Percentiles rank a stretch among this genome's conserved stretches.
Evolutionary conservation across 2,329 filamentous ascomycete species (phyloP).

Genomic region (Zasmidium angulare): DNA sequence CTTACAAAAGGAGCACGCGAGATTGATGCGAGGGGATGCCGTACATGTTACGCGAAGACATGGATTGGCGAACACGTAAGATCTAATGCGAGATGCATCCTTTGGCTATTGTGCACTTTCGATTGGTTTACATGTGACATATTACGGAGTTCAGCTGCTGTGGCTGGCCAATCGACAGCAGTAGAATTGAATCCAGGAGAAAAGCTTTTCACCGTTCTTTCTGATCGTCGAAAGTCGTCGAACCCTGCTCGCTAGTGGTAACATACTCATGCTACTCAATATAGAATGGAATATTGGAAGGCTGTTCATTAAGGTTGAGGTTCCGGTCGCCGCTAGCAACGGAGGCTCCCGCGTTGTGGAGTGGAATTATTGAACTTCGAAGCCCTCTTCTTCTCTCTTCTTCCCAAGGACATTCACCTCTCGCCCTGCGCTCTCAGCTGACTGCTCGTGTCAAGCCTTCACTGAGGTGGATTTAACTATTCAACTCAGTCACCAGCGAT

Average conservation of each 20-base stretch:
- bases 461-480: slow-evolving; percentile 38
- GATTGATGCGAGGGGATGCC: too few relatives aligned
- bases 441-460: slow-evolving; percentile 20
- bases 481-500: slow-evolving; percentile 32
- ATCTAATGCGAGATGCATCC: neutral
- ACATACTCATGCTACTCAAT: too few relatives aligned
- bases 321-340: neutral
- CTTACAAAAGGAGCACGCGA: neutral
- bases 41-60: too few relatives aligned
- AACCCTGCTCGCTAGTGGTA: too few relatives aligned
- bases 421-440: slow-evolving; percentile 11
- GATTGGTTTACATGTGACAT: neutral
- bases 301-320: neutral
- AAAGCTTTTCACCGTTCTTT: neutral
- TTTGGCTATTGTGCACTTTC: neutral
- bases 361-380: neutral
- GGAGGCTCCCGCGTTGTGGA: too few relatives aligned
- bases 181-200: too few relatives aligned
- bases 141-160: neutral
- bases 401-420: neutral
- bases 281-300: neutral
- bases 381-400: neutral
- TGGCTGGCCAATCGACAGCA: neutral
- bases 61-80: neutral
- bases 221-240: too few relatives aligned